These are phyloP conservation scores for Kluyveromyces aestuarii DNA, from an alignment of 805 yeast genomes.

Conservation along the genomic window DNA sequence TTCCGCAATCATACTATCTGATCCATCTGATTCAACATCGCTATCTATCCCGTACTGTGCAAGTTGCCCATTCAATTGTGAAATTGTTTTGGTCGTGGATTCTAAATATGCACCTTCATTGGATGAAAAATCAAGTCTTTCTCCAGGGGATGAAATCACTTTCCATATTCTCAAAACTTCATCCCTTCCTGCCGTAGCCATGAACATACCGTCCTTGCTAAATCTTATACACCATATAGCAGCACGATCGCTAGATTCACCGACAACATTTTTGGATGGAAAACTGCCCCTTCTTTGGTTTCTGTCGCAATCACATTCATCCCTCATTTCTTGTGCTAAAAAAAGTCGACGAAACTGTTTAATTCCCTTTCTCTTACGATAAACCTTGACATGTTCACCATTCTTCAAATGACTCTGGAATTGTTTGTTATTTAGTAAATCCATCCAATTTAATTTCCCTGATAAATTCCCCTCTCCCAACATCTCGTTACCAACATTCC, in stretches of 20 bases:
- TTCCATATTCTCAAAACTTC: slow-evolving; percentile 65
- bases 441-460: slow-evolving; percentile 6
- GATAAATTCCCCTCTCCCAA: not conserved
- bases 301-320: slow-evolving; percentile 1
- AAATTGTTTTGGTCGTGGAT: slow-evolving; percentile 7
- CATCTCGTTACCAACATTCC: not conserved
- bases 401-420: slow-evolving; percentile 35
- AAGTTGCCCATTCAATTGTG: slow-evolving; percentile 2
- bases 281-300: not conserved
- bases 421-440: slow-evolving; percentile 29
- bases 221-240: slow-evolving; percentile 73
- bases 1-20: not conserved
- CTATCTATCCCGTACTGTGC: not conserved
- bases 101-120: slow-evolving; percentile 9
- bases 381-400: slow-evolving; percentile 48
- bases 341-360: slow-evolving; percentile 44
- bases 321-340: slow-evolving; percentile 54
- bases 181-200: slow-evolving; percentile 82
- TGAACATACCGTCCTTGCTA: slow-evolving; percentile 67
- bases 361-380: slow-evolving; percentile 37
- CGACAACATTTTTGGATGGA: not conserved
- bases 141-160: slow-evolving; percentile 64
- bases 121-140: slow-evolving; percentile 40
- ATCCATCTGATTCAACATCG: not conserved
- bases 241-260: slow-evolving; percentile 7